Conservation (phyloP, 2,329 filamentous ascomycete genomes). For the Tolypocladium capitatum region DNA sequence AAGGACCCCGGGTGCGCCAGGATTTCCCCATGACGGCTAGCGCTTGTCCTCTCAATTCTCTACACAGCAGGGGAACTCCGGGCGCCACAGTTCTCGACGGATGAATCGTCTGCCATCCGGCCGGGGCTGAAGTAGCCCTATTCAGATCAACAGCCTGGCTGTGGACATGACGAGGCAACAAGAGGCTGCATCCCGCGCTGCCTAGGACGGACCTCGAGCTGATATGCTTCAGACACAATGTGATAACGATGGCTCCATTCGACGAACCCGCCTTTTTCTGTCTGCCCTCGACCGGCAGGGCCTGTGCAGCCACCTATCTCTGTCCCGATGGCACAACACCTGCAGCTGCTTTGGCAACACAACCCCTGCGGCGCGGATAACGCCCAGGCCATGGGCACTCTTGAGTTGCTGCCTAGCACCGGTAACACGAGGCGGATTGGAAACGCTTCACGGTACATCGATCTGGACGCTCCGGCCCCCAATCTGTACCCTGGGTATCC, state of each 20-base stretch:
- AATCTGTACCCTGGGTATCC: too few relatives aligned
- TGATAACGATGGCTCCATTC: neutral
- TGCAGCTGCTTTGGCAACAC: neutral
- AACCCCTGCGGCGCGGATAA: neutral
- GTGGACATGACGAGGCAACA: neutral
- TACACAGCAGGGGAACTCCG: neutral
- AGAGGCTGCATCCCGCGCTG: neutral
- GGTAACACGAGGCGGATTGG: neutral
- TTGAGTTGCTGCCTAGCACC: neutral
- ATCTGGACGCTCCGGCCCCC: too few relatives aligned
- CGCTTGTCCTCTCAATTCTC: neutral
- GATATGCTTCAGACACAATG: neutral
- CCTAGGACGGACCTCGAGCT: neutral
- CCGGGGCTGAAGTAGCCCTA: neutral
- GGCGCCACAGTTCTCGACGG: neutral
- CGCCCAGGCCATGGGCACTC: neutral
- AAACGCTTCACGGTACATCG: neutral
- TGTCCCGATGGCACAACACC: neutral
- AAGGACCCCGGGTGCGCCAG: neutral
- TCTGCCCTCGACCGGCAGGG: neutral
- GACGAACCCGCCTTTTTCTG: neutral
- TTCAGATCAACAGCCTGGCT: neutral
- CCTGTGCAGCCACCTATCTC: neutral
- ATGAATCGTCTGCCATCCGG: neutral
- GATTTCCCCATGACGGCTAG: neutral